phyloP scores from a whole-genome alignment of 805 yeast genomes.

The Starmerella floris region DNA sequence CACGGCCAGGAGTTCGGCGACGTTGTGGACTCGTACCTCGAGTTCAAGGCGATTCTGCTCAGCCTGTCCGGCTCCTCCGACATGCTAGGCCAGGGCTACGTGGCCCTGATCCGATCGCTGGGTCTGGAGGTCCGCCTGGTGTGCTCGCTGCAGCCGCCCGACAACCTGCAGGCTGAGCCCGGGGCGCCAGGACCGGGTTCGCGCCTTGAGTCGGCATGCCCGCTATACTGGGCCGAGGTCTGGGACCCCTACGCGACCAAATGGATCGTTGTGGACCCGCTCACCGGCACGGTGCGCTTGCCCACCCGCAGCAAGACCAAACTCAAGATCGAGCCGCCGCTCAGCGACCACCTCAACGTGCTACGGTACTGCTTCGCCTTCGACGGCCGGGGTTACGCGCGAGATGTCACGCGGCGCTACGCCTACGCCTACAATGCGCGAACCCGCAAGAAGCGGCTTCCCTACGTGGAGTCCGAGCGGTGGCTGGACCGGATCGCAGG shows the following conservation, averaged over 20 bases:
- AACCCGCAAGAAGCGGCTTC: slow-evolving; percentile 58
- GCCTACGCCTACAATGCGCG: slow-evolving; percentile 57
- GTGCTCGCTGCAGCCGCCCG: slow-evolving; percentile 82
- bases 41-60: slow-evolving; percentile 35
- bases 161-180: slow-evolving; percentile 29
- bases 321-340: slow-evolving; percentile 63
- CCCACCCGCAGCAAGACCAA: slow-evolving; percentile 32
- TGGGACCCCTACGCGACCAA: slow-evolving; percentile 62
- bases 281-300: slow-evolving; percentile 48
- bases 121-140: slow-evolving; percentile 63
- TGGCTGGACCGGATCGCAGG: slow-evolving; percentile 40
- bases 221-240: slow-evolving; percentile 87
- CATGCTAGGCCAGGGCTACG: slow-evolving; percentile 76
- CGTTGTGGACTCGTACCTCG: slow-evolving; percentile 25
- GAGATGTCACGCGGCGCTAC: slow-evolving; percentile 81
- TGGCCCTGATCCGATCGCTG: slow-evolving; percentile 55
- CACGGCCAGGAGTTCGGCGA: slow-evolving; percentile 20
- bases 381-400: slow-evolving; percentile 48
- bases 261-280: slow-evolving; percentile 84
- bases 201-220: slow-evolving; percentile 26
- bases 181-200: slow-evolving; percentile 3
- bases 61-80: slow-evolving; percentile 59
- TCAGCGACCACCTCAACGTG: slow-evolving; percentile 42
- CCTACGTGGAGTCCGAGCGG: slow-evolving; percentile 34
- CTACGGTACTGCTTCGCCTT: slow-evolving; percentile 67